Base-by-base conservation (phyloP, 805 yeast genomes). In the Candida sphagnicola region DNA sequence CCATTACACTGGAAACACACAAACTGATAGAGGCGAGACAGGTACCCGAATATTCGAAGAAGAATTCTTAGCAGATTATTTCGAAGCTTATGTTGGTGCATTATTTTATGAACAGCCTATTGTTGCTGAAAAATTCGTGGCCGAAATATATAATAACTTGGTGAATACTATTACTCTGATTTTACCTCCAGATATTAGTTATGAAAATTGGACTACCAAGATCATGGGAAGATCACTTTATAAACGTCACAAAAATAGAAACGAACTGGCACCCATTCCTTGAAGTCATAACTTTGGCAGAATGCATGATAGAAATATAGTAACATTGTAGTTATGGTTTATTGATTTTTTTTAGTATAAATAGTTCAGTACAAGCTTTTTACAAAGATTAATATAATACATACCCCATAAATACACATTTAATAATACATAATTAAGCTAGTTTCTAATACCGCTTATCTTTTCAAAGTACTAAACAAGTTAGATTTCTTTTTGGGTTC, bases 1-100 rank as follows among this genome's bases (percentile, higher is more conserved):
- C 37, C 43, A 54, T 29, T 35, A 40, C 14, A 34, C 37, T 2
- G 51, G 56, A 42, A 43, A 38, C 19, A 37, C 28, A 8, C 33
- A 31, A 8, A 15, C 25, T 5, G 35, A 39, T 24, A n/a, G 29
- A 26, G 43, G 45, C 23, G 45, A 35, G n/a, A 44, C 44, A 2
- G 50, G 49, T 18, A 43, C 45, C 1, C 42, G 53, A 23, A 43
- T 53, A 25, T 65, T 64, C 42, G 71, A 67, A 46, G 69, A 65
- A 38, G 72, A 67, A 40, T 64, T 65, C 42, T 50, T 66, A 24
- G 72, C 65, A 1, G 72, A 67, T 41, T 67, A 59, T 45, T 67
- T 67, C 41, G 72, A 67, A 43, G 61, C 60, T 36, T 67, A 67
- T 34, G 61, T 64, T n/a, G 72, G 70, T n/a, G 67, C 70, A 0